Evolutionary conservation across 1,284 basidiomycete genomes (phyloP), one percentile per base, ranked within the genome.

Genomic region (Megacollybia platyphylla): DNA sequence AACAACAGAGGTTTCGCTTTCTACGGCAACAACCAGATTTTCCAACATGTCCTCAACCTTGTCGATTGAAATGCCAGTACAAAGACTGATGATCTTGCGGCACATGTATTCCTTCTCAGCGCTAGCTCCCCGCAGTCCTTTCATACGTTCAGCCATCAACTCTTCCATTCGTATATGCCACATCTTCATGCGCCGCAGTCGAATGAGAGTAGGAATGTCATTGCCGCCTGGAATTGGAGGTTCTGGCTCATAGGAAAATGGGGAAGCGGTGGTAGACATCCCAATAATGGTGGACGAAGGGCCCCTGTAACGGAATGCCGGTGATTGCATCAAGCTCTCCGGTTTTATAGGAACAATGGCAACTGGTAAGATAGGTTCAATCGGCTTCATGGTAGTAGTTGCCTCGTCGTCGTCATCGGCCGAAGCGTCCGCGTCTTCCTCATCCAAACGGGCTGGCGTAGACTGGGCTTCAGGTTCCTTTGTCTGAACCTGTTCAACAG

Each of bases 11-110:
- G 86, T 70, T 57, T 94, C 90, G 54, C 85, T 90, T 60, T 94
- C 90, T 42, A 94, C 81, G 18, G 91, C 90, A 44, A 88, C 71
- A 18, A 92, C 73, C 37, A 96, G 70, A 51, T 89, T 84, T 55
- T 91, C 88, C 40, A 94, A 68, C 77, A 90, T 87, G 85, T 92
- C 79, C 61, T 96, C 92, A 37, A 97, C 86, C 58, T 83, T 83
- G 52, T 93, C 87, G 39, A 89, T 71, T 2, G 87, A 76, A 41
- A 92, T 82, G 36, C 87, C 86, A 5, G 90, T 89, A 59, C 90
- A 94, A 42, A 94, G 65, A 17, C 89, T 80, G 15, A 97, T 85
- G 47, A 97, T 84, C 62, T 82, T 89, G 61, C 89, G 84, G 65
- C 88, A 96, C 61, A 88, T 81, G 51, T 82, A 82, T 55, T 91